phyloP scores from a whole-genome alignment of 371 early-diverging fungal genomes.

The Lichtheimia corymbifera region DNA sequence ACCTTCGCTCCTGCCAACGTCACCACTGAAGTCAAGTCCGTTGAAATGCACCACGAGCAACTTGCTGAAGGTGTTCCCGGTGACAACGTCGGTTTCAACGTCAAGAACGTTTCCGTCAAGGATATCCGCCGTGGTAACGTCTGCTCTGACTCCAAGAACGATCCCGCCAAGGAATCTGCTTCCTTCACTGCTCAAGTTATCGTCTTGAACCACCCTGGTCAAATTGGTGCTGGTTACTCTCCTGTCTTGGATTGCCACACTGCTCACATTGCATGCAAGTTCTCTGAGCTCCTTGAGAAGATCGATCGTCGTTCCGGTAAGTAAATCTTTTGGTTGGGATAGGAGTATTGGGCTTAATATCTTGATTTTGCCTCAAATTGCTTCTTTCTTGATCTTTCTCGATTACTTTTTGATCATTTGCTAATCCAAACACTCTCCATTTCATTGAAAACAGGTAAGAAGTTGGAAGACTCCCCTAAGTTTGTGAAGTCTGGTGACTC shows the following conservation, averaged over 20 bases:
- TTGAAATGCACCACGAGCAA: conserved; percentile 98
- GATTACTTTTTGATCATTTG: background rate
- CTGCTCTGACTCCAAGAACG: conserved; percentile 96
- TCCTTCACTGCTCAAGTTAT: conserved; percentile 95
- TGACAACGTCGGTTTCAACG: conserved; percentile 98
- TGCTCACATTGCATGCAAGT: conserved; percentile 95
- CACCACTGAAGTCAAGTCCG: conserved; percentile 96
- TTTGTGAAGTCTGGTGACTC: conserved; percentile 94
- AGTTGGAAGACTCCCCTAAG: conserved; percentile 52
- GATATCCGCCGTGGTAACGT: conserved; percentile 97
- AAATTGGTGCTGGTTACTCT: conserved; percentile 87
- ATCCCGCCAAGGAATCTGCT: conserved; percentile 92
- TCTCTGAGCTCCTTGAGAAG: conserved; percentile 91
- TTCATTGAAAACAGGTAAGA: conserved; percentile 48
- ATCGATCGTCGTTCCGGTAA: conserved; percentile 87
- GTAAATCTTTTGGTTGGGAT: too few species aligned
- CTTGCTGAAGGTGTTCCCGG: conserved; percentile 93
- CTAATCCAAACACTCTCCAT: background rate
- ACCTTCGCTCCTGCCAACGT: conserved; percentile 87
- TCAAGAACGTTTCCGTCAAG: conserved; percentile 96
- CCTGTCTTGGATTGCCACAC: conserved; percentile 97
- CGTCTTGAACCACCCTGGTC: conserved; percentile 96
- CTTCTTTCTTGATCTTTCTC: too few species aligned
- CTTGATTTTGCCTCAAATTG: background rate
- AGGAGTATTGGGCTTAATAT: too few species aligned